Evolutionary conservation across 2,329 filamentous ascomycete genomes (phyloP).

Genomic region (Coniella lustricola): DNA sequence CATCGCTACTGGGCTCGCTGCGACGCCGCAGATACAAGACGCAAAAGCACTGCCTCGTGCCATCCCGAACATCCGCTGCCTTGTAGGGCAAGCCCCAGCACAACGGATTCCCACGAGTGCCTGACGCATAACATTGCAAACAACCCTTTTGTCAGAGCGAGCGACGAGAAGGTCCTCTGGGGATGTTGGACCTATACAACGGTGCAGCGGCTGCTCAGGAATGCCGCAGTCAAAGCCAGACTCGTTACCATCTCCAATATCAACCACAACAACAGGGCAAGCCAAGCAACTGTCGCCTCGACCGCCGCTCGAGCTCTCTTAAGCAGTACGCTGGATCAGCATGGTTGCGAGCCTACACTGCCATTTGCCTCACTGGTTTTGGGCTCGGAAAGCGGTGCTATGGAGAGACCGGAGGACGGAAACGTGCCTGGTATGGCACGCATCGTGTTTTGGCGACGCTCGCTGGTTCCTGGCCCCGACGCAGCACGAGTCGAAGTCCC

Average conservation of each 20-base stretch:
- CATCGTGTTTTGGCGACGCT: conserved; percentile 9
- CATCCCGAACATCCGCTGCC: background rate
- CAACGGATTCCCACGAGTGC: background rate
- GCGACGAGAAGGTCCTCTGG: background rate
- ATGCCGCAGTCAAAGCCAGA: background rate
- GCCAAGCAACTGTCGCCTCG: background rate
- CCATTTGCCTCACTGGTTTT: conserved; percentile 7
- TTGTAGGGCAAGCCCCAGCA: too few species aligned
- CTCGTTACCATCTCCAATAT: background rate
- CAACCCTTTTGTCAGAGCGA: background rate
- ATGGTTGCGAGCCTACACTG: background rate
- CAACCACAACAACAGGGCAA: background rate
- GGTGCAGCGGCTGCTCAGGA: background rate
- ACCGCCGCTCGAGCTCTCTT: background rate
- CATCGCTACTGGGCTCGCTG: conserved; percentile 2
- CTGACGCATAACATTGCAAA: background rate
- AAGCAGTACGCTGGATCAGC: too few species aligned
- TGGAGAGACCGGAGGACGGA: background rate
- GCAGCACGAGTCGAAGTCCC: background rate
- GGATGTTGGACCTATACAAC: background rate
- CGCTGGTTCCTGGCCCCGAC: background rate
- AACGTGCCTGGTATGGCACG: background rate
- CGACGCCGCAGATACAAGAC: background rate
- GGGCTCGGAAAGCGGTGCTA: background rate
- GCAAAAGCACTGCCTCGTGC: background rate